These are phyloP conservation scores for Artemisia annua DNA, from an alignment of 129 eudicot species.

Conservation along the genomic window DNA sequence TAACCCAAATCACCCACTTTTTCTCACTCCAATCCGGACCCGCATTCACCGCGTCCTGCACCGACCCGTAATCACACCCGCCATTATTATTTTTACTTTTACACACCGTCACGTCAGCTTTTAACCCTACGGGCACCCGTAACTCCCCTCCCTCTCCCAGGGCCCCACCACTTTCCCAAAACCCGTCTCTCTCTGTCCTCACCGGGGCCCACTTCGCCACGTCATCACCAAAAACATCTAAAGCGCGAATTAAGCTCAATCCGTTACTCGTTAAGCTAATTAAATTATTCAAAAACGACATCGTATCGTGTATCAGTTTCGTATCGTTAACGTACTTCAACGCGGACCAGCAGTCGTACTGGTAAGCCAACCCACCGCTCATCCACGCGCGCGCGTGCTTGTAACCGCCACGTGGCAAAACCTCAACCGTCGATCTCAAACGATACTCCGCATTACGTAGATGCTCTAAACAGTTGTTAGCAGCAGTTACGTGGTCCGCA, in stretches of 20 bases:
- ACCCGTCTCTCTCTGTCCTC: slow-evolving; percentile 75
- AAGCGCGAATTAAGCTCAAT: slow-evolving; percentile 55
- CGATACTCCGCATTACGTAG: slow-evolving; percentile 43
- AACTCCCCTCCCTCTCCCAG: neutral
- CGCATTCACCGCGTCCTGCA: too few relatives aligned
- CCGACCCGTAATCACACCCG: too few relatives aligned
- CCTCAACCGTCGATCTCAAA: slow-evolving; percentile 32
- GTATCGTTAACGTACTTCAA: slow-evolving; percentile 65
- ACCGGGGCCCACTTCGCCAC: slow-evolving; percentile 53
- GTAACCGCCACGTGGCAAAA: slow-evolving; percentile 46
- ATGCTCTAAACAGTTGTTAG: slow-evolving; percentile 51
- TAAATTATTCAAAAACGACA: slow-evolving; percentile 56
- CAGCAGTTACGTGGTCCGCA: slow-evolving; percentile 46
- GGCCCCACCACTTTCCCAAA: slow-evolving; percentile 48
- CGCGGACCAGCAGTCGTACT: slow-evolving; percentile 82
- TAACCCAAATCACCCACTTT: slow-evolving; percentile 48
- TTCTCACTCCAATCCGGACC: too few relatives aligned
- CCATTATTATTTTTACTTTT: slow-evolving; percentile 23
- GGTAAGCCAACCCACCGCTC: slow-evolving; percentile 66
- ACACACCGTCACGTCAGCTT: too few relatives aligned
- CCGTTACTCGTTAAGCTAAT: slow-evolving; percentile 53
- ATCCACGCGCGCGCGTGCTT: slow-evolving; percentile 81
- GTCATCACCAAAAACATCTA: slow-evolving; percentile 50
- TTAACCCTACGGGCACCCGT: slow-evolving; percentile 33
- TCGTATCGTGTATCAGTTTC: slow-evolving; percentile 46